A percentile compares a stretch with the other conserved stretches of the same genome.
Evolutionary conservation across 345 rosid species (phyloP).

Genomic region (Hypericum androsaemum): DNA sequence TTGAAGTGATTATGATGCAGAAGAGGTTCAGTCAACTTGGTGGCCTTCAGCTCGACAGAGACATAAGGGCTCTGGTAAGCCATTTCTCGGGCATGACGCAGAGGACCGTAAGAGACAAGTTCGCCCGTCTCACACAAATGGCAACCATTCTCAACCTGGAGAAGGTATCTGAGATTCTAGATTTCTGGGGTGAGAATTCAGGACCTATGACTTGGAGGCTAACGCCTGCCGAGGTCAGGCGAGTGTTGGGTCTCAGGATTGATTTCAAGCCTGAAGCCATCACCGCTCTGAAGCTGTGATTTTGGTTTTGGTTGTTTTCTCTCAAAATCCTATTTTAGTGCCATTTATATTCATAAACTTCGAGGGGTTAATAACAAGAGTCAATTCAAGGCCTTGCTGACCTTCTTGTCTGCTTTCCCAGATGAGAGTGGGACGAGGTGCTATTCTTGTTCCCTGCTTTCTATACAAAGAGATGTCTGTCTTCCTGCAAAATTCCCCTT

Average conservation of each 20-base stretch:
- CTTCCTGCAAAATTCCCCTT: too few species aligned
- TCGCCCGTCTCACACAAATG: slow-evolving; percentile 90
- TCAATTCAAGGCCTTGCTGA: too few species aligned
- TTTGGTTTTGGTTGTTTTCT: too few species aligned
- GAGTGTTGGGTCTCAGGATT: slow-evolving; percentile 76
- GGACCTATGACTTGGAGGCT: slow-evolving; percentile 99
- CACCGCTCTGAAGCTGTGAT: slow-evolving; percentile 71
- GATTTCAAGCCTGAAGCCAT: slow-evolving; percentile 94
- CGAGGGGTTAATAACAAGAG: too few species aligned
- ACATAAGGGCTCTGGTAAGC: slow-evolving; percentile 74
- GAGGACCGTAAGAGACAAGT: slow-evolving; percentile 92
- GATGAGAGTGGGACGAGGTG: too few species aligned
- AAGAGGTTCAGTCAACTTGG: slow-evolving; percentile 97
- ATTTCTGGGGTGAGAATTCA: slow-evolving; percentile 98
- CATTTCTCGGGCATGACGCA: slow-evolving; percentile 95
- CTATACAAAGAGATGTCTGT: too few species aligned
- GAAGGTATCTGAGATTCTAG: slow-evolving; percentile 89
- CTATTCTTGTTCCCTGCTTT: too few species aligned
- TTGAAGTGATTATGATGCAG: slow-evolving; percentile 98
- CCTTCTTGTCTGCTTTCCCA: too few species aligned
- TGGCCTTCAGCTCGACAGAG: slow-evolving; percentile 97
- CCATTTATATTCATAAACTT: too few species aligned
- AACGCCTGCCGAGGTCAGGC: slow-evolving; percentile 87
- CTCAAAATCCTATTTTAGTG: too few species aligned
- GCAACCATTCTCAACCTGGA: slow-evolving; percentile 90